Percentiles rank a stretch among this genome's conserved stretches.
Conservation (phyloP, 257 asterid species). For the Handroanthus guayacan region DNA sequence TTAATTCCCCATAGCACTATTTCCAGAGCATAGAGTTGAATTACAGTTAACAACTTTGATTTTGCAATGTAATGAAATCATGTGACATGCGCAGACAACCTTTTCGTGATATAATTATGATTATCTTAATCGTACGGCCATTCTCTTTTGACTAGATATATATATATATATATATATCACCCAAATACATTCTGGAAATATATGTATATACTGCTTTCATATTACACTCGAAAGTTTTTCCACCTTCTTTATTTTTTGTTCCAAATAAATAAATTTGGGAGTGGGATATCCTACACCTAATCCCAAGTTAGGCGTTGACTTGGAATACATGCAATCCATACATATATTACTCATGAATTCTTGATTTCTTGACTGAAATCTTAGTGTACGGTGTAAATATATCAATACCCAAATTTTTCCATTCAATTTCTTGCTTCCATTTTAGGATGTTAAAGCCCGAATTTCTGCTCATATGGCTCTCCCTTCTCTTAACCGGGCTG, state of each 20-base stretch:
- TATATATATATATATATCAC: neutral
- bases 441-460: slow-evolving; percentile 43
- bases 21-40: neutral
- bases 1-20: no score
- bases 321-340: neutral
- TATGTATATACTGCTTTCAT: slow-evolving; percentile 26
- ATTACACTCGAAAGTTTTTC: neutral
- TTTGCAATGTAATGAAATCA: neutral
- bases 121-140: neutral
- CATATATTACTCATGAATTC: neutral
- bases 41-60: neutral
- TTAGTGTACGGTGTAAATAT: neutral
- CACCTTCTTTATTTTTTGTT: neutral
- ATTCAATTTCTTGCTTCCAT: neutral
- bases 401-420: neutral
- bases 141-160: slow-evolving; percentile 33
- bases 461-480: slow-evolving; percentile 34
- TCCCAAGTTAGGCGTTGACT: slow-evolving; percentile 26
- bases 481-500: slow-evolving; percentile 22
- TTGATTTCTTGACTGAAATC: neutral
- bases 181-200: neutral
- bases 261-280: neutral
- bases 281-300: slow-evolving; percentile 10
- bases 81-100: neutral
- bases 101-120: slow-evolving; percentile 6